Evolutionary conservation across 495 filamentous ascomycete genomes (phyloP), one percentile per base, ranked within the genome.

Genomic region (Penicillium longicatenatum): DNA sequence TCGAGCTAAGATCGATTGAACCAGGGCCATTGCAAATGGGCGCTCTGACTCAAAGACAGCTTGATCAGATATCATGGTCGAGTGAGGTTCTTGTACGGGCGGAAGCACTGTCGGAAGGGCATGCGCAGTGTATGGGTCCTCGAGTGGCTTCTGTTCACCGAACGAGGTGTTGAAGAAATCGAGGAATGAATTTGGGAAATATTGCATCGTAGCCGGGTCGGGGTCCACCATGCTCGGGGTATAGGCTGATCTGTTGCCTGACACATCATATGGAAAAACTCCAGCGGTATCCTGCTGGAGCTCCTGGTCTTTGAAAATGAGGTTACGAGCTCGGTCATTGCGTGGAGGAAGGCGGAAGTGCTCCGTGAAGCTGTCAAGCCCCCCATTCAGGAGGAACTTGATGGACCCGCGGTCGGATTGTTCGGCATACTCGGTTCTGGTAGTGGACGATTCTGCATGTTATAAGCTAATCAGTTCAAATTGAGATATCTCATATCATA

Each of bases 341-440:
- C 70, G 67, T 4, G 76, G 76, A 21, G 76, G 76, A 6, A 79
- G 72, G 8, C 66, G 69, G 29, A 77, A 79, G 2, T 68, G 55
- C 58, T 79, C 75, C 1, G 75, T 79, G 50, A 79, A 79, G 55
- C 70, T 75, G 45, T 79, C 75, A 11, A 70, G 74, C 21, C 76
- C 76, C 30, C 70, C 72, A 62, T 79, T 79, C 0, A 79, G 64
- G n/a, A 79, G 70, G 24, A 79, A 79, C 52, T 72, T 73, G 64
- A 79, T 79, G 20, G 76, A 79, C 14, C 76, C 76, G 31, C 76
- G 75, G 58, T 79, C 73, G 1, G 72, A 77, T 4, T 70, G 57
- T 22, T 60, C 63, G 9, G 67, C 59, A 35, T 64, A 63, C 33
- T 75, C 71, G 16, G 58, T 47, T 46, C 65, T 65, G 0, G 45